phyloP scores from a whole-genome alignment of 768 basidiomycete species.

The Xanthoconium purpureum region DNA sequence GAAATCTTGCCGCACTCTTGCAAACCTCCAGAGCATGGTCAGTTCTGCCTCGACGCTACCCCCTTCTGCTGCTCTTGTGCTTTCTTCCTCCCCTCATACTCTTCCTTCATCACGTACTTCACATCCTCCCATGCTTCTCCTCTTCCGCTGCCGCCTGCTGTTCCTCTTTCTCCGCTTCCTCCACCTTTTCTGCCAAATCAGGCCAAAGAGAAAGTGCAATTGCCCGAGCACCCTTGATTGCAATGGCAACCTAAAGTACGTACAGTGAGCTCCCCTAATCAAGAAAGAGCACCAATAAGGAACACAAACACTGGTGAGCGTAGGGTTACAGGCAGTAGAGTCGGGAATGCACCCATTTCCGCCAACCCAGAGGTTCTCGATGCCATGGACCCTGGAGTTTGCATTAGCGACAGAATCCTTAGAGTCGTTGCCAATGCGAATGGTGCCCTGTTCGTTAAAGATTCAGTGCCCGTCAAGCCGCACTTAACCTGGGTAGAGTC shows the following conservation, averaged over 20 bases:
- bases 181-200: too few species aligned
- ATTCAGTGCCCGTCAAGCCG: background rate
- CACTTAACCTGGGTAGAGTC: background rate
- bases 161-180: too few species aligned
- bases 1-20: too few species aligned
- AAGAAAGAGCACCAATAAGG: background rate
- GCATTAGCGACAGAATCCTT: background rate
- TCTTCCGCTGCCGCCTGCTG: too few species aligned
- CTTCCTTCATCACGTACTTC: too few species aligned
- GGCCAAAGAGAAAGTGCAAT: background rate
- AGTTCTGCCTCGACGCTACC: too few species aligned
- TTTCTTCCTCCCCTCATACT: too few species aligned
- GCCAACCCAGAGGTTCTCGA: background rate
- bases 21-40: too few species aligned
- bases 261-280: background rate
- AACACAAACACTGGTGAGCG: background rate
- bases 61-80: too few species aligned
- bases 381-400: background rate
- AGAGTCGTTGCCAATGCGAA: background rate
- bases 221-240: background rate
- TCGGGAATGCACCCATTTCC: background rate
- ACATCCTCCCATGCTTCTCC: too few species aligned
- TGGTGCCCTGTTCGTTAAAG: background rate
- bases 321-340: background rate
- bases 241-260: background rate